Conservation (phyloP, 2,329 filamentous ascomycete species). For the Akanthomyces uredinophilus region DNA sequence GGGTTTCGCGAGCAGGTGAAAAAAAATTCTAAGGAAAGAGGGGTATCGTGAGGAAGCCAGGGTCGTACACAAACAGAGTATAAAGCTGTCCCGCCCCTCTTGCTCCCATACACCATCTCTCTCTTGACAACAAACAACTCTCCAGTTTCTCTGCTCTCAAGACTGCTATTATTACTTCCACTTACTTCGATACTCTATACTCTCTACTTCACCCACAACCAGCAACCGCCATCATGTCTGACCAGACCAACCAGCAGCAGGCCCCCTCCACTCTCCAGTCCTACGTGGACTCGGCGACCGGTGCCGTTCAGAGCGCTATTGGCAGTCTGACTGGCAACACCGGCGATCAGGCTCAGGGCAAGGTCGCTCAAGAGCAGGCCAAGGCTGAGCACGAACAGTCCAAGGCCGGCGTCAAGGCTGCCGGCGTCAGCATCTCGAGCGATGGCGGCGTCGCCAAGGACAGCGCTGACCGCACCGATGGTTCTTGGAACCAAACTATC, state of each 20-base stretch:
- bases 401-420: conserved; percentile 69
- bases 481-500: conserved; percentile 84
- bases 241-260: conserved; percentile 27
- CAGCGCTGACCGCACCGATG: conserved; percentile 63
- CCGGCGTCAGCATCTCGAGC: conserved; percentile 63
- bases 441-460: conserved; percentile 68
- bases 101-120: not conserved
- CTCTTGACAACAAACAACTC: not conserved
- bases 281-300: conserved; percentile 67
- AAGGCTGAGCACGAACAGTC: conserved; percentile 66
- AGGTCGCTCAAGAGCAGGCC: conserved; percentile 60
- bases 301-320: conserved; percentile 65
- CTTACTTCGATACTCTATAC: not conserved
- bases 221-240: conserved; percentile 24
- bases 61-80: not conserved
- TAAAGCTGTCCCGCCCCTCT: conserved; percentile 10
- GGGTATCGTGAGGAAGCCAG: conserved; percentile 8
- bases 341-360: conserved; percentile 60
- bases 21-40: not conserved
- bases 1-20: not conserved
- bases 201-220: not conserved
- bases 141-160: not conserved
- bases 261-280: conserved; percentile 71
- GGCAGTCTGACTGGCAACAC: conserved; percentile 69
- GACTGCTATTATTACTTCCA: not conserved